These are phyloP conservation scores for Immersiella caudata DNA, from an alignment of 495 filamentous ascomycete species.

Conservation along the genomic window DNA sequence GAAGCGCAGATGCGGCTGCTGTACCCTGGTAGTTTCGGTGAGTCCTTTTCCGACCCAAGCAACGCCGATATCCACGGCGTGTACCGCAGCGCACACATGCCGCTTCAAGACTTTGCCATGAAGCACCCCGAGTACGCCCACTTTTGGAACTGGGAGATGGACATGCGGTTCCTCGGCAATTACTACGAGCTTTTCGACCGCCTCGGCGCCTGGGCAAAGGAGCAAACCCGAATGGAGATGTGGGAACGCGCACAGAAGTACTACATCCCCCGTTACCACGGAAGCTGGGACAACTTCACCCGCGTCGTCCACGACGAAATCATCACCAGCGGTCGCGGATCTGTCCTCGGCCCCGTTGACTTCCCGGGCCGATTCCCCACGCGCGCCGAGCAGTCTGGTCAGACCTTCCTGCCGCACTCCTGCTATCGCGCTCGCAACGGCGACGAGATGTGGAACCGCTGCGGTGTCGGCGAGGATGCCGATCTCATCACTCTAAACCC, in stretches of 20 bases:
- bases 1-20: slow-evolving; percentile 86
- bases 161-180: slow-evolving; percentile 88
- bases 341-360: slow-evolving; percentile 78
- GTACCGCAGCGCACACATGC: slow-evolving; percentile 87
- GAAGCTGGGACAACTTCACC: slow-evolving; percentile 85
- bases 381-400: slow-evolving; percentile 64
- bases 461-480: slow-evolving; percentile 89
- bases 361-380: slow-evolving; percentile 59
- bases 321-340: slow-evolving; percentile 59
- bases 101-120: slow-evolving; percentile 89
- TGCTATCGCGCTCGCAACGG: slow-evolving; percentile 39
- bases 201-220: slow-evolving; percentile 69
- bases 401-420: slow-evolving; percentile 57
- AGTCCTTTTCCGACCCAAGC: slow-evolving; percentile 59
- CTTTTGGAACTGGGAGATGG: slow-evolving; percentile 99
- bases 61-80: slow-evolving; percentile 78
- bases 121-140: slow-evolving; percentile 88
- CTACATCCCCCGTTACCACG: slow-evolving; percentile 85
- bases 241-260: slow-evolving; percentile 93
- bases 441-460: slow-evolving; percentile 38
- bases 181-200: slow-evolving; percentile 90
- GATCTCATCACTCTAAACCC: slow-evolving; percentile 96
- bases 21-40: slow-evolving; percentile 77
- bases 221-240: slow-evolving; percentile 79
- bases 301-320: slow-evolving; percentile 49